Base-by-base conservation (phyloP, 345 rosid species). In the Populus alba region DNA sequence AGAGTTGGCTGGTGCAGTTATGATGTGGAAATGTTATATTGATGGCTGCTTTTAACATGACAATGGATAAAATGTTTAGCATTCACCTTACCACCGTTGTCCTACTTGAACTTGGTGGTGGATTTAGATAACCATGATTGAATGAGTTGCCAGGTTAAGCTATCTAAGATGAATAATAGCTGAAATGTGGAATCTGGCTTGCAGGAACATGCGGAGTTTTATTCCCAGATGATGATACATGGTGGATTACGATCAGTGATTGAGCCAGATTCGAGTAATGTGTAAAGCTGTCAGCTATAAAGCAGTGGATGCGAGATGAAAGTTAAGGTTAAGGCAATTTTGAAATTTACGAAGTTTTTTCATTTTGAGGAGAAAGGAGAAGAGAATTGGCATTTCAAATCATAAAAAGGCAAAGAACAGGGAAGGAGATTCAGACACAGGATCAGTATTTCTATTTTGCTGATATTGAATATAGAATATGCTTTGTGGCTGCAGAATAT, bases 131-230 rank as follows among this genome's bases (percentile, higher is more conserved):
- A 29, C 68, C 35, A 31, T 66, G 39, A 27, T 31, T 61, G 20
- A 2, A 4, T 33, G 18, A 13, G 68, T 27, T 66, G 38, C 68
- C 68, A 6, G 15, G 39, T 27, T 8, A 66, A 57, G 68, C 38
- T 15, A 31, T 66, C 68, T 29, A 27, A 20, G 27, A 57, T 31
- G 8, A 59, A 43, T 71, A 33, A 63, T 45, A 9, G 29, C 77
- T 31, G 41, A 23, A 23, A 66, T 41, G 2, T 62, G 35, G 70
- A 45, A 39, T 38, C 18, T 47, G 51, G 51, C 66, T 62, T 22
- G 22, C 74, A 80, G 84, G 84, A 83, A 74, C 82, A 80, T 47
- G 86, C 84, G 2, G 86, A 83, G 55, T 83, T 83, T 68, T 80
- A 83, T 39, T 67, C 84, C 2, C 79, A 83, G 71, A 83, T 80